Percentiles rank a stretch among this genome's conserved stretches.
phyloP scores from a whole-genome alignment of 2,329 filamentous ascomycete species.

The Geoglossum cookeanum region DNA sequence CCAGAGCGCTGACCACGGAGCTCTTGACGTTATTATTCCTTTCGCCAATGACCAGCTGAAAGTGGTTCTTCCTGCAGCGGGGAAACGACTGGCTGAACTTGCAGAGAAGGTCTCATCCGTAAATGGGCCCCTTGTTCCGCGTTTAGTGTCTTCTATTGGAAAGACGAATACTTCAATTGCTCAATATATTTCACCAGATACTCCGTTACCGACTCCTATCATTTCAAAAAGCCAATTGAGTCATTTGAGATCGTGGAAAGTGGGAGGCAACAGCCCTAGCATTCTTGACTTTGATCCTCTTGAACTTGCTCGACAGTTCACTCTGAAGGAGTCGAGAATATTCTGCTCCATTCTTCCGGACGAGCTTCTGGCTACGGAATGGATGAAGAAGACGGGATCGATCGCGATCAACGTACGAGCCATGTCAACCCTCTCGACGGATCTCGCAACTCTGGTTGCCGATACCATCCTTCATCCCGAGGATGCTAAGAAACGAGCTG shows the following conservation, averaged over 20 bases:
- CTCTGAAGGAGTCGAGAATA: constrained; percentile 74
- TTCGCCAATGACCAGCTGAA: constrained; percentile 63
- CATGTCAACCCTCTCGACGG: constrained; percentile 83
- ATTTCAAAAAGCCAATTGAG: constrained; percentile 61
- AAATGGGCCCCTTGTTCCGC: constrained; percentile 59
- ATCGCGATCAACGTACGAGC: constrained; percentile 78
- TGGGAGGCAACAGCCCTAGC: constrained; percentile 46
- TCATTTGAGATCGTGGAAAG: constrained; percentile 54
- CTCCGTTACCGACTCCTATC: constrained; percentile 47
- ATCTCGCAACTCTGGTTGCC: constrained; percentile 78
- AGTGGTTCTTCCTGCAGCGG: constrained; percentile 52
- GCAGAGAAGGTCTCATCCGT: constrained; percentile 57
- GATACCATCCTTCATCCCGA: constrained; percentile 76
- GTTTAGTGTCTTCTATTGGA: constrained; percentile 67
- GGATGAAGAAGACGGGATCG: constrained; percentile 72
- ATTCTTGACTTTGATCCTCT: constrained; percentile 83
- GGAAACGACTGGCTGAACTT: constrained; percentile 62
- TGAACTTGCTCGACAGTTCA: constrained; percentile 81
- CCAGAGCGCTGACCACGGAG: constrained; percentile 56
- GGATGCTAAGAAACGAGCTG: constrained; percentile 84
- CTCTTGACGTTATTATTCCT: constrained; percentile 53
- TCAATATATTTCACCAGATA: constrained; percentile 50
- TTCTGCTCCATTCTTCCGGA: constrained; percentile 87
- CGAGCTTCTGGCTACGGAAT: constrained; percentile 78
- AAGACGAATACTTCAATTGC: constrained; percentile 65